Evolutionary conservation across 345 rosid genomes (phyloP).

Genomic region (Gossypium turneri): DNA sequence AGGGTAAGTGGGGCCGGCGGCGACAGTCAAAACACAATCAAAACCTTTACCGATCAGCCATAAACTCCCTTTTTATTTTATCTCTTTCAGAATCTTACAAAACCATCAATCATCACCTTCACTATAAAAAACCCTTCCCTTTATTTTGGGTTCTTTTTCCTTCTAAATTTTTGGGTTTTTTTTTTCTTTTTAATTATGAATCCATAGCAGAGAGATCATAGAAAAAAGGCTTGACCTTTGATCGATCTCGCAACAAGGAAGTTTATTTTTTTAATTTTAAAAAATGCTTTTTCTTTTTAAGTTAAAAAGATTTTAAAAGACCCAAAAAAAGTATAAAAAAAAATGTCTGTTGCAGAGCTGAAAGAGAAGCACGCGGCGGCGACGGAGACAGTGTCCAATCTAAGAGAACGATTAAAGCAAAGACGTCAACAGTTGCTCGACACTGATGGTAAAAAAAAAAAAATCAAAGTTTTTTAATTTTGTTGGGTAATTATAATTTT

Average conservation of each 20-base stretch:
- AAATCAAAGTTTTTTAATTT: background rate
- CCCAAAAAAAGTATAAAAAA: slow-evolving; percentile 10
- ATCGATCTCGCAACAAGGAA: slow-evolving; percentile 10
- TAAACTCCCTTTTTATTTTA: background rate
- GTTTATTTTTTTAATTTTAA: background rate
- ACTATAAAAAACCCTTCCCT: background rate
- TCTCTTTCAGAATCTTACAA: background rate
- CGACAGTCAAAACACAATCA: slow-evolving; percentile 24
- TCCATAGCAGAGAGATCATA: background rate
- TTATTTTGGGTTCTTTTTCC: background rate
- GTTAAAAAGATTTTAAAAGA: background rate
- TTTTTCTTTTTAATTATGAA: background rate
- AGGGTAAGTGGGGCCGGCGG: slow-evolving; percentile 28
- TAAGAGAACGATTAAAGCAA: slow-evolving; percentile 73
- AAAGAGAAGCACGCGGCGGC: slow-evolving; percentile 82
- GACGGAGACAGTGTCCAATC: slow-evolving; percentile 58
- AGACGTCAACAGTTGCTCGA: slow-evolving; percentile 78
- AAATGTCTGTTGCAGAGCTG: slow-evolving; percentile 83
- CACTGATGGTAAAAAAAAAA: slow-evolving; percentile 47
- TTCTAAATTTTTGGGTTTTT: background rate
- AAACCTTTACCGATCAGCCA: background rate
- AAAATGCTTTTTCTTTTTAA: slow-evolving; percentile 2
- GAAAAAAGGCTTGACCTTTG: background rate
- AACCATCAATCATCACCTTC: background rate
- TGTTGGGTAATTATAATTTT: background rate